phyloP scores from a whole-genome alignment of 2,329 filamentous ascomycete genomes.

The Colletotrichum musicola region DNA sequence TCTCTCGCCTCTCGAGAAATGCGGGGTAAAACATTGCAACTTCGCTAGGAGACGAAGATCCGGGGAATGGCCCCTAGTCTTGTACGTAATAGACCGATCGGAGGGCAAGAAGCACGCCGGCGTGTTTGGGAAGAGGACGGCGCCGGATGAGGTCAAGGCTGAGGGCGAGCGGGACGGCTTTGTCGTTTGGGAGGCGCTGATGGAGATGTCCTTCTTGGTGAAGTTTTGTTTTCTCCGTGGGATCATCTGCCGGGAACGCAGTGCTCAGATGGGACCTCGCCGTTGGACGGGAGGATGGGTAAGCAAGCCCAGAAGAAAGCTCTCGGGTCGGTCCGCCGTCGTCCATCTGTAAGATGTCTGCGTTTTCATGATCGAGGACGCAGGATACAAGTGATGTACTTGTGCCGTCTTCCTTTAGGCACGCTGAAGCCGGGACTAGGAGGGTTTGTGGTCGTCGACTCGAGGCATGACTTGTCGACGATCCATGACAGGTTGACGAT shows the following conservation, averaged over 20 bases:
- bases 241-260: no score
- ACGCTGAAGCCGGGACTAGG: no score
- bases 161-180: slow-evolving; percentile 12
- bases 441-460: no score
- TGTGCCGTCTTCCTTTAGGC: neutral
- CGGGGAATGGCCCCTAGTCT: neutral
- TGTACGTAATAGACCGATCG: slow-evolving; percentile 25
- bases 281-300: neutral
- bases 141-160: neutral
- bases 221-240: no score
- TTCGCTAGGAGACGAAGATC: slow-evolving; percentile 5
- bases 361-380: neutral
- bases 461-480: no score
- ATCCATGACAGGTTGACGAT: no score
- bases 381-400: neutral
- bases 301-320: neutral
- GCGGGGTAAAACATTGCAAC: slow-evolving; percentile 17
- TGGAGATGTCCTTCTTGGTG: neutral
- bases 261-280: neutral
- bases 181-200: neutral
- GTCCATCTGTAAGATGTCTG: slow-evolving; percentile 1
- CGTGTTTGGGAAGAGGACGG: slow-evolving; percentile 2
- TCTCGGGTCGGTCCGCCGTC: slow-evolving; percentile 9
- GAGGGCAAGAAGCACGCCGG: neutral
- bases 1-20: slow-evolving; percentile 10